phyloP scores from a whole-genome alignment of 352 stramenopile species.

The Pythium sp. region DNA sequence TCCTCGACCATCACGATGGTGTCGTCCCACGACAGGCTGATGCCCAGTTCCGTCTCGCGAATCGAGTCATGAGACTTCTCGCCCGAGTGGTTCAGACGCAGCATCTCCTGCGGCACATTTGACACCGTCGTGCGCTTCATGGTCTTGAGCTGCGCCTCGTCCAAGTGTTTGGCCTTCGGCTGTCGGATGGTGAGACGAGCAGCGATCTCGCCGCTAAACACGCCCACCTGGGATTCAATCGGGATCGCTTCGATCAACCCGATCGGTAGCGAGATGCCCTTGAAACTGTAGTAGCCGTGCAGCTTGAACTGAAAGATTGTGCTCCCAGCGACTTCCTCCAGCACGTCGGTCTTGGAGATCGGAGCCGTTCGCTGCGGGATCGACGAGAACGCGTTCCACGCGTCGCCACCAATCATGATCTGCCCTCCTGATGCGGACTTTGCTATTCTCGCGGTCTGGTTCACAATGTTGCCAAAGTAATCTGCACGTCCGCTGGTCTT shows the following conservation, averaged over 20 bases:
- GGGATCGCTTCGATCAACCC: constrained; percentile 79
- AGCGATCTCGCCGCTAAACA: constrained; percentile 40
- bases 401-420: constrained; percentile 78
- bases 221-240: constrained; percentile 48
- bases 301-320: constrained; percentile 83
- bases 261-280: constrained; percentile 82
- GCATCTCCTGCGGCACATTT: constrained; percentile 50
- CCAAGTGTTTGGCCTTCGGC: constrained; percentile 66
- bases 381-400: constrained; percentile 65
- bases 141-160: constrained; percentile 42
- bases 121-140: constrained; percentile 49
- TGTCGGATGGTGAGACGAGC: constrained; percentile 29
- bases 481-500: constrained; percentile 86
- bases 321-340: constrained; percentile 41
- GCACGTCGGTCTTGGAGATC: constrained; percentile 39
- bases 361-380: constrained; percentile 29
- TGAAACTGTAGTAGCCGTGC: constrained; percentile 84
- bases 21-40: constrained; percentile 70
- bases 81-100: constrained; percentile 56
- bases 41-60: constrained; percentile 76
- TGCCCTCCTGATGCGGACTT: constrained; percentile 80
- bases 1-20: constrained; percentile 72
- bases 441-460: constrained; percentile 84
- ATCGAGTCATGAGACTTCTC: constrained; percentile 78
- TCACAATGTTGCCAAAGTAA: constrained; percentile 90